These are phyloP conservation scores for Claviceps cyperi DNA, from an alignment of 2,329 filamentous ascomycete genomes.

Conservation along the genomic window DNA sequence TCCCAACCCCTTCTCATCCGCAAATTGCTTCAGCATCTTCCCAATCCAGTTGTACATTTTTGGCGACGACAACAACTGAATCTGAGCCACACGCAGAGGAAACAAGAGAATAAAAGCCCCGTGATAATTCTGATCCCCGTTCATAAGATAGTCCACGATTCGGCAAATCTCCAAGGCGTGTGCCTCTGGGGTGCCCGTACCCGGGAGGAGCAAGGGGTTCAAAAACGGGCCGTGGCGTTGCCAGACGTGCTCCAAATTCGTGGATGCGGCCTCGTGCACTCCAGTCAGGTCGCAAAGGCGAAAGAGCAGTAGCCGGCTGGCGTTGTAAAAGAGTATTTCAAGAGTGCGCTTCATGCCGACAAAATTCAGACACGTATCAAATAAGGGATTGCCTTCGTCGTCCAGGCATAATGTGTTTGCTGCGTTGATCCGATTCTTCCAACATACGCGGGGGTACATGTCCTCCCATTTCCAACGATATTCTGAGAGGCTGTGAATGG, in stretches of 20 bases:
- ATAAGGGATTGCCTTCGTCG: slow-evolving; percentile 3
- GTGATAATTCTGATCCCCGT: slow-evolving; percentile 4
- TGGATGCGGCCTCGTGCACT: not conserved
- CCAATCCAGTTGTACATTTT: slow-evolving; percentile 4
- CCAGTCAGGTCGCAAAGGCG: slow-evolving; percentile 1
- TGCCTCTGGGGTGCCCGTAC: not conserved
- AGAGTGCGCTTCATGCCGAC: slow-evolving; percentile 4
- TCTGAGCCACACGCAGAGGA: slow-evolving; percentile 2
- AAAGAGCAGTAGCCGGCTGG: slow-evolving; percentile 3
- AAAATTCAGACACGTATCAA: slow-evolving; percentile 5
- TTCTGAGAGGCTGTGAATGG: slow-evolving; percentile 2
- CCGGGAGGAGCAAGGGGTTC: slow-evolving; percentile 3
- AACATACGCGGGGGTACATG: slow-evolving; percentile 3
- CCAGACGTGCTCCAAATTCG: slow-evolving; percentile 1
- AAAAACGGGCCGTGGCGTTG: slow-evolving; percentile 3
- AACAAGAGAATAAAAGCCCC: slow-evolving; percentile 5
- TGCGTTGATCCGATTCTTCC: slow-evolving; percentile 2
- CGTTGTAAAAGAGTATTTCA: slow-evolving; percentile 5
- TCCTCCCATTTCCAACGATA: slow-evolving; percentile 5
- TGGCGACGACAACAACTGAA: not conserved
- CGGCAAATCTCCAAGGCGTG: slow-evolving; percentile 5
- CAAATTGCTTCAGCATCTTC: slow-evolving; percentile 3
- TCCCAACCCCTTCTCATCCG: slow-evolving; percentile 2
- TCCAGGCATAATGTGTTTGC: slow-evolving; percentile 3
- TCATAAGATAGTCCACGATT: slow-evolving; percentile 5